Base-by-base conservation (phyloP, 108 stramenopile species). In the Chaetoceros tenuissimus region DNA sequence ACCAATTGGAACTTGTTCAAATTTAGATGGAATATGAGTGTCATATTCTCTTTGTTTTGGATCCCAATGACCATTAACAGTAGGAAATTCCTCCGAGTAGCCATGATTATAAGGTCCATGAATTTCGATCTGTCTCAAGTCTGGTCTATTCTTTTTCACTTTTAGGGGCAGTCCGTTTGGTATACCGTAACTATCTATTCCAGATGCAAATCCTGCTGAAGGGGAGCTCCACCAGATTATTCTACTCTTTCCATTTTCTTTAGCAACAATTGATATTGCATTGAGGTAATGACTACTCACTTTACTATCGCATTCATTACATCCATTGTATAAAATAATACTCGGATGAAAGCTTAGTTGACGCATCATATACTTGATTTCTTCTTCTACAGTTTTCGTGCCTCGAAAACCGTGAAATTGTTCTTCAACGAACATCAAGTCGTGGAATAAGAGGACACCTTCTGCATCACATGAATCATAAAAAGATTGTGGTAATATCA, bases 381-480 rank as follows among this genome's bases (percentile, higher is more conserved):
- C 82, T 26, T 55, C 16, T 20, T 68, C 64, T 13, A 75, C 59
- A 7, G 25, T 60, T 16, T 19, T 10, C 0, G 60, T 68, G 51
- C 63, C 20, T 0, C 25, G 22, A 44, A 77, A 64, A 3, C 62
- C 26, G 55, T 84, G 77, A 5, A 62, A 48, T 7, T 24, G 64
- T 25, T 69, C 64, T 24, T 77, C 69, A 1, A 67, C 82, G 53
- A 71, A 80, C 78, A 80, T 77, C 62, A 80, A 68, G 31, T 87
- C 85, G 53, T 85, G 83, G 46, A 75, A 79, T 1, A 89, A 40
- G 23, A 89, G 30, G 54, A 89, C 70, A 1, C 87, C 87, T 20
- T 71, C 23, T 48, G 56, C 69, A 66, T 89, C 87, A 24, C 81
- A 81, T 5, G 79, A 72, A 31, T 80, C 63, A 46, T 89, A 89